Evolutionary conservation across 2,329 filamentous ascomycete species (phyloP).

Genomic region (Calcarisporium arbuscula): DNA sequence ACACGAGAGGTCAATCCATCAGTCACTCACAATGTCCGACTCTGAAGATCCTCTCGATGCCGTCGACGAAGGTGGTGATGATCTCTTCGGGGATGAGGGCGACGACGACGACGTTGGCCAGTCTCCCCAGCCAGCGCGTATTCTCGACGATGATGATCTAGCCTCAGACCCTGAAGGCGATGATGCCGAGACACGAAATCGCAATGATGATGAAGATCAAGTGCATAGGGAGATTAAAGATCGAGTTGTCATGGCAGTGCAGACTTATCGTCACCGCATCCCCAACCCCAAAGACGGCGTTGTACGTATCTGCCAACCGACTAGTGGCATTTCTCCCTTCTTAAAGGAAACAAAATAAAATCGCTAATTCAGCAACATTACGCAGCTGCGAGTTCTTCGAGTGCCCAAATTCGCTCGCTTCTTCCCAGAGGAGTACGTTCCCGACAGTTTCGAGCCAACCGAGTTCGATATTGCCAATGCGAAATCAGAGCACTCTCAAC

Average conservation of each 20-base stretch:
- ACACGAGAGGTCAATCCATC: too few species aligned
- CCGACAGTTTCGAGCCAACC: conserved; percentile 58
- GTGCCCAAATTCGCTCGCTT: conserved; percentile 68
- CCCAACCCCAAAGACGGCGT: conserved; percentile 66
- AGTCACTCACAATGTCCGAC: conserved; percentile 41
- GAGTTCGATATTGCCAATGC: conserved; percentile 49
- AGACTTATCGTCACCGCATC: conserved; percentile 61
- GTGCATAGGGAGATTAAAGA: conserved; percentile 41
- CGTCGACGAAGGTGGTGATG: conserved; percentile 51
- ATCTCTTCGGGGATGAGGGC: conserved; percentile 56
- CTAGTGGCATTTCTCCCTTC: too few species aligned
- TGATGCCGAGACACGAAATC: conserved; percentile 31
- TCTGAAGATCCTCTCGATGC: conserved; percentile 47
- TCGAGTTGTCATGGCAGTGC: conserved; percentile 56
- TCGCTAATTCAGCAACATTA: not conserved
- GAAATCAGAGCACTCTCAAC: conserved; percentile 49
- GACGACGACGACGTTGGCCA: conserved; percentile 53
- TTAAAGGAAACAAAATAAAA: too few species aligned
- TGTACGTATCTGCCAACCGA: too few species aligned
- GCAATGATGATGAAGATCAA: conserved; percentile 40
- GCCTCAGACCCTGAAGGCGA: conserved; percentile 45
- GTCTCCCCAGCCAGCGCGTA: conserved; percentile 58
- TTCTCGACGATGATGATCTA: conserved; percentile 56
- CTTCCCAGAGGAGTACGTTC: conserved; percentile 60
- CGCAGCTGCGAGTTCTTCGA: conserved; percentile 61